These are phyloP conservation scores for Eutrema heterophyllum DNA, from an alignment of 345 rosid genomes.

Conservation along the genomic window DNA sequence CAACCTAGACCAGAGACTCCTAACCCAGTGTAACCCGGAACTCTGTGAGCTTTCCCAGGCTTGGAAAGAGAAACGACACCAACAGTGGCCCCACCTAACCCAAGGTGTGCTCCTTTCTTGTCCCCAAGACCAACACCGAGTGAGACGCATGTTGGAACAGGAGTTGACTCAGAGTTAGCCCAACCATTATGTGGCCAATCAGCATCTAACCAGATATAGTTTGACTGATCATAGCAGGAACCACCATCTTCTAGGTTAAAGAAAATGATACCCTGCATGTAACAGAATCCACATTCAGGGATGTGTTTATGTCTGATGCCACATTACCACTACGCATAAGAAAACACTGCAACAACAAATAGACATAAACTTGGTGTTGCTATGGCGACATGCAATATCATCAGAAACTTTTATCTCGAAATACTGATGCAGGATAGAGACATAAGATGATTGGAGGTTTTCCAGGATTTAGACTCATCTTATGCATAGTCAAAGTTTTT, in stretches of 20 bases:
- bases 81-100: constrained; percentile 70
- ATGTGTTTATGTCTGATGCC: constrained; percentile 1
- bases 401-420: not conserved
- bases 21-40: constrained; percentile 59
- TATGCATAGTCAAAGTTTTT: not conserved
- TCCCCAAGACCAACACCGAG: constrained; percentile 71
- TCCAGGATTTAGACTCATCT: constrained; percentile 2
- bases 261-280: constrained; percentile 73
- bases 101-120: constrained; percentile 69
- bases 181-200: constrained; percentile 91
- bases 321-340: not conserved
- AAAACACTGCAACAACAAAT: constrained; percentile 6
- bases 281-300: constrained; percentile 20
- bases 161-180: constrained; percentile 77
- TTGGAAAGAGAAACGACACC: constrained; percentile 47
- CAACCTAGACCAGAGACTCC: constrained; percentile 77
- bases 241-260: constrained; percentile 52
- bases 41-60: constrained; percentile 52
- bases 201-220: constrained; percentile 68
- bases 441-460: constrained; percentile 3
- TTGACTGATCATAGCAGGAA: constrained; percentile 37
- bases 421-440: constrained; percentile 14
- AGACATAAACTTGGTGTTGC: not conserved
- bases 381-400: constrained; percentile 2
- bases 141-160: constrained; percentile 66